These are phyloP conservation scores for Rhytidiadelphus loreus DNA, from an alignment of 225 moss, liverwort and hornwort species.

Conservation along the genomic window DNA sequence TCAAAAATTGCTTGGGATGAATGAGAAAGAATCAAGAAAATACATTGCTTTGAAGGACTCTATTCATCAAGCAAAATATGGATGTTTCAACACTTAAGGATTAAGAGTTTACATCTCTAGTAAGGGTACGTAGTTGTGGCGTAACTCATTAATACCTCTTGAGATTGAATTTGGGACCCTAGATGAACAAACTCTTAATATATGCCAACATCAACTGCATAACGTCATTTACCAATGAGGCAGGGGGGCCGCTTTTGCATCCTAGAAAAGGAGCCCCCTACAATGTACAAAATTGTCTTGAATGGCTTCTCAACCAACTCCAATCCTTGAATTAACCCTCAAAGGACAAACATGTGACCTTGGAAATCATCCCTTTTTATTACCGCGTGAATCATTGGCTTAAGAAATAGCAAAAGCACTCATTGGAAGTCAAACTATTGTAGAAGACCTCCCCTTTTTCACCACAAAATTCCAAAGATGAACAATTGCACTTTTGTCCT, in stretches of 20 bases:
- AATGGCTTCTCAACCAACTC: no score
- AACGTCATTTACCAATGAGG: not conserved
- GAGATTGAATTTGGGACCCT: not conserved
- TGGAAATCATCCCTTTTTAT: no score
- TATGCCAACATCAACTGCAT: not conserved
- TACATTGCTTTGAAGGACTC: not conserved
- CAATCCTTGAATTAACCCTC: not conserved
- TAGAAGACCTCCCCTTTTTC: no score
- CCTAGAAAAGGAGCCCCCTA: rapidly evolving
- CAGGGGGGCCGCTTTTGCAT: no score
- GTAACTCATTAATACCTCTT: not conserved
- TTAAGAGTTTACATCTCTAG: not conserved
- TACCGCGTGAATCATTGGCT: no score
- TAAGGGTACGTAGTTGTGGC: rapidly evolving
- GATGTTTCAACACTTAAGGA: no score
- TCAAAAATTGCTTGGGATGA: not conserved
- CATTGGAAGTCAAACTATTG: no score
- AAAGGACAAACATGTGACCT: no score
- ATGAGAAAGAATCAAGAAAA: not conserved
- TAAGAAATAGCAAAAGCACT: no score
- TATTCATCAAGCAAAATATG: not conserved
- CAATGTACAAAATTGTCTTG: not conserved
- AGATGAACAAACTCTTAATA: no score
- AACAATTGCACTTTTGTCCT: no score
- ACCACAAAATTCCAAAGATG: no score